Base-by-base conservation (phyloP, 768 basidiomycete species). In the Collybiopsis confluens region DNA sequence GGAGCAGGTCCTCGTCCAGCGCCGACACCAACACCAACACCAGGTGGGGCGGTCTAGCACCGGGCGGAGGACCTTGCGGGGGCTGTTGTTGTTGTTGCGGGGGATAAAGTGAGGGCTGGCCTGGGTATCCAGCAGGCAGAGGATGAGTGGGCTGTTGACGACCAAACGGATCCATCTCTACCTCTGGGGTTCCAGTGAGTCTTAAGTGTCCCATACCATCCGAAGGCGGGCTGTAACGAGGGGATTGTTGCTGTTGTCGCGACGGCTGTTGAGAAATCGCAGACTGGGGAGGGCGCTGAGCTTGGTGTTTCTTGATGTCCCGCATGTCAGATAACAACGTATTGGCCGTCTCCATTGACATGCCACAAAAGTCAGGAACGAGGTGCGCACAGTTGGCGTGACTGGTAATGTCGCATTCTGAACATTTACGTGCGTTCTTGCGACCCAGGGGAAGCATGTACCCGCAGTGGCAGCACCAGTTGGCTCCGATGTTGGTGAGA, bases 401-500 rank as follows among this genome's bases (percentile, higher is more conserved):
- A 62, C 94, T 98, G 43, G 96, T 98, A 61, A 98, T 86, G 63
- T 88, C 85, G 72, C 97, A 99, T 68, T 98, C 96, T 0, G 91
- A 86, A 68, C 97, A 99, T 70, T 89, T 90, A 53, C 93, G 85
- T 20, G 96, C 89, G 68, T 98, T 96, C 77, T 98, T 98, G 59
- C 95, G 86, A 48, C 96, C 96, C 45, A 98, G 81, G 52, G 97
- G 95, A 23, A 97, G 81, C 82, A 99, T 95, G 64, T 95, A 97
- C 58, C 97, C 97, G 67, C 97, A 99, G 68, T 99, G 97, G 68
- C 97, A 99, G 70, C 97, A 99, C 97, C 97, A 99, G 64, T 96
- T 98, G 16, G 97, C 92, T 41, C 93, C 91, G 53, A 98, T 87
- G 70, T 97, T 98, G 57, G 94, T 98, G 63, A 97, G 83, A 16